Evolutionary conservation across 352 stramenopile genomes (phyloP), one percentile per base, ranked within the genome.

Genomic region (Phytopythium litorale): DNA sequence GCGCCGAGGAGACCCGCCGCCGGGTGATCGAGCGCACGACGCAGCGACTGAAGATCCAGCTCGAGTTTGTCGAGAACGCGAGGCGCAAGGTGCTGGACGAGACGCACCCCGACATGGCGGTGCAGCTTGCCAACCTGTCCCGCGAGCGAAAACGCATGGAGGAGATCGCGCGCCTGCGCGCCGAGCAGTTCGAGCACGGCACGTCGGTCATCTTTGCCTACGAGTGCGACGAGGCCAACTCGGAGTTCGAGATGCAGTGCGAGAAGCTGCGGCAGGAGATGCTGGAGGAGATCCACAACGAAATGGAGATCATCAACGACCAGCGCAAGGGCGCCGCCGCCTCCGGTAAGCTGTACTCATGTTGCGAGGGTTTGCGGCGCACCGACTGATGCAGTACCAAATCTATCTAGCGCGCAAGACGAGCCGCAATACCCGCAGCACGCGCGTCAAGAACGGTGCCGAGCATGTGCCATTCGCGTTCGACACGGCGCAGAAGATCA

Each of bases 261-360:
- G 84, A 89, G 40, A 90, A 89, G 63, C 66, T 94, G 56, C 81
- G 84, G 21, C 79, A 92, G 28, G 83, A 92, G 60, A 94, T 94
- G 85, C 71, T 94, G 28, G 83, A 92, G 30, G 85, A 94, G 67
- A 94, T 94, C 69, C 79, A 91, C 48, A 73, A 91, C 43, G 85
- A 94, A 69, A 92, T 94, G 70, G 82, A 94, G 63, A 87, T 91
- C 57, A 72, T 91, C 33, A 71, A 84, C 50, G 84, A 89, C 58
- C 81, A 94, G 65, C 81, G 79, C 54, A 89, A 86, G 30, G 79
- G 81, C 51, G 77, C 67, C 23, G 75, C 73, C 52, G 71, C 62
- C 32, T 78, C 73, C 1, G 66, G 78, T 58, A 30, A 37, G 25
- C 0, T 55, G 33, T 54, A 13, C n/a, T 43, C n/a, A 5, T 65